Evolutionary conservation across 2,329 filamentous ascomycete species (phyloP), one percentile per base, ranked within the genome.

Genomic region (Fusarium humuli): DNA sequence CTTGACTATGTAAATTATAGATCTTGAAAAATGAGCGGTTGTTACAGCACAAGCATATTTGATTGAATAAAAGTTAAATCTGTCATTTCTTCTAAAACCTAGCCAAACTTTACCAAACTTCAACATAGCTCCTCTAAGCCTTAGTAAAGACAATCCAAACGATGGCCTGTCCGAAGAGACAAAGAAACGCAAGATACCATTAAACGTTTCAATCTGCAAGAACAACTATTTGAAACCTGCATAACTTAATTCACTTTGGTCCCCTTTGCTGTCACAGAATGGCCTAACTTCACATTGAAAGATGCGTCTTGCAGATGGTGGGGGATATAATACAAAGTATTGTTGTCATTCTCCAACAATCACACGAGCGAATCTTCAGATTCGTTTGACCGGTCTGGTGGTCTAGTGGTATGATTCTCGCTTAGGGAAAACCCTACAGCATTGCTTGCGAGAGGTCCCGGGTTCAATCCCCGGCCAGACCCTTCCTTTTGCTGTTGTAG

Each of bases 401-500:
- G 65, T 69, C 65, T 69, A 69, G 65, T 59, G 65, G 65, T 69
- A 69, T 69, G 65, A 69, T 69, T 69, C 62, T 65, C 62, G 62
- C 62, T 65, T 65, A 65, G 62, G 62, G 62, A 23, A 65, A 52
- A 65, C 62, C 60, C 60, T 65, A 65, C n/a, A 77, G 78, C 77
- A 71, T 42, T 62, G 71, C 68, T 75, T 82, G 80, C 80, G 80
- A 81, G 80, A 82, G 80, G 80, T 81, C 80, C 80, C 80, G 81
- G 79, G 80, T 81, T 82, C 81, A 80, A 82, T 82, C 79, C 81
- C 79, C 81, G 81, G 81, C 79, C 79, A 80, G 79, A 80, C 80
- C 80, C 80, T 73, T 65, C 22, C 46, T 73, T 78, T 77, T 79
- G 61, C 30, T 14, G 18, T 12, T 27, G 7, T 8, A 22, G 8